These are phyloP conservation scores for Sporothrix globosa DNA, from an alignment of 2,329 filamentous ascomycete species.

Conservation along the genomic window DNA sequence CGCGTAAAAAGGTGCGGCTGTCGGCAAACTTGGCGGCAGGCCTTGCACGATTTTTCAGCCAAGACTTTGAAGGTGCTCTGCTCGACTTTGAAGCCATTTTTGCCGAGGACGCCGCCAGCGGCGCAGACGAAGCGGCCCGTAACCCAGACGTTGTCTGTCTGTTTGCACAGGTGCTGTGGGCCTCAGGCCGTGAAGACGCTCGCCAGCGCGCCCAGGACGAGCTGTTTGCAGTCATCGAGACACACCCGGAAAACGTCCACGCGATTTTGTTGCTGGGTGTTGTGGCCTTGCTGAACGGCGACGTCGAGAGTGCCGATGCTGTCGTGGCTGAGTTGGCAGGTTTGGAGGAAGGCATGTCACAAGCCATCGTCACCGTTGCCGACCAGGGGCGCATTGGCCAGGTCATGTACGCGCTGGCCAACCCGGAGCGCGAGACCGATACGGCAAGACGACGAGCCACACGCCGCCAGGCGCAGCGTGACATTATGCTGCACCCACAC, in stretches of 20 bases:
- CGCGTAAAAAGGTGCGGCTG: slow-evolving; percentile 71
- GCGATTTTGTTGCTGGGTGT: slow-evolving; percentile 81
- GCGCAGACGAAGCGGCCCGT: slow-evolving; percentile 72
- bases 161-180: slow-evolving; percentile 90
- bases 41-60: slow-evolving; percentile 74
- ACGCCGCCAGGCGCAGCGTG: slow-evolving; percentile 66
- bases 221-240: slow-evolving; percentile 79
- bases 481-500: slow-evolving; percentile 79
- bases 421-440: slow-evolving; percentile 46
- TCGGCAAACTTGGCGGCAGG: slow-evolving; percentile 86
- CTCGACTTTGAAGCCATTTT: slow-evolving; percentile 79
- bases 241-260: slow-evolving; percentile 72
- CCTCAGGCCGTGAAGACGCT: slow-evolving; percentile 74
- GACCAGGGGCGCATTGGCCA: slow-evolving; percentile 73
- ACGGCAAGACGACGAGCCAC: slow-evolving; percentile 56
- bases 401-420: slow-evolving; percentile 74
- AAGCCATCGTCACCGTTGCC: slow-evolving; percentile 52
- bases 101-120: slow-evolving; percentile 67
- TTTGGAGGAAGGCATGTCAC: slow-evolving; percentile 61
- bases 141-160: slow-evolving; percentile 85
- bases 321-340: slow-evolving; percentile 76
- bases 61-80: slow-evolving; percentile 69
- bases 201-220: slow-evolving; percentile 75
- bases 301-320: slow-evolving; percentile 77
- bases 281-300: slow-evolving; percentile 79